A percentile compares a stretch with the other conserved stretches of the same genome.
Conservation (phyloP, 1,284 basidiomycete species). For the Ganoderma sinense region DNA sequence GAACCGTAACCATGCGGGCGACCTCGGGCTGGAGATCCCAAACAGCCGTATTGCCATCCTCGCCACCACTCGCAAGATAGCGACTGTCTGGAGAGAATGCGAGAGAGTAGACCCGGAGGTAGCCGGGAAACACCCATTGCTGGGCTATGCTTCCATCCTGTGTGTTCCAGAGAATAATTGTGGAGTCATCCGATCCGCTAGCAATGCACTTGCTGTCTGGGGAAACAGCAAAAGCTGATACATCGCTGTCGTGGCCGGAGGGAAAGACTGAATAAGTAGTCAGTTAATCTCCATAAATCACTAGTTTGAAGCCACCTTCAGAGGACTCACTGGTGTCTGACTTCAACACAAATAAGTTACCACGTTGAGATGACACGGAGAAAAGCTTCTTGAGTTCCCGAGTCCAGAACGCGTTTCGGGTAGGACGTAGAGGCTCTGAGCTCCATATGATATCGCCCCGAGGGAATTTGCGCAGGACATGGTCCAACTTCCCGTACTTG, state of each 20-base stretch:
- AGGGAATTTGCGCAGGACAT: background rate
- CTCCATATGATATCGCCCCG: background rate
- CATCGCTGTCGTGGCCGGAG: background rate
- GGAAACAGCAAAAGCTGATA: background rate
- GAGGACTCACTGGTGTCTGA: background rate
- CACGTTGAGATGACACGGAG: background rate
- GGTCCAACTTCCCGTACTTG: background rate
- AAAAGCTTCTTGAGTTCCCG: background rate
- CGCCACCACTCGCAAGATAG: background rate
- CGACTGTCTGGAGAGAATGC: background rate
- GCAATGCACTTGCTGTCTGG: background rate
- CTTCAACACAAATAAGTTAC: background rate
- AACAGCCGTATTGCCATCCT: background rate
- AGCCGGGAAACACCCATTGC: background rate
- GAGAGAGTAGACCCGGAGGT: background rate
- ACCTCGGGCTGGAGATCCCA: background rate
- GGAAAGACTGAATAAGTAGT: background rate
- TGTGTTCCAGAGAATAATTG: background rate
- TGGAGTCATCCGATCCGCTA: background rate
- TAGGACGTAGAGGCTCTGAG: background rate
- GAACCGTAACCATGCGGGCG: background rate
- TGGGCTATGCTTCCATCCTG: background rate
- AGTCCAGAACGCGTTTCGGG: background rate
- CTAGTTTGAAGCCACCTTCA: background rate
- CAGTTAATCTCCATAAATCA: background rate